Conservation (phyloP, 1,139 yeast species). For the Yamadazyma kanchanaburiensis region DNA sequence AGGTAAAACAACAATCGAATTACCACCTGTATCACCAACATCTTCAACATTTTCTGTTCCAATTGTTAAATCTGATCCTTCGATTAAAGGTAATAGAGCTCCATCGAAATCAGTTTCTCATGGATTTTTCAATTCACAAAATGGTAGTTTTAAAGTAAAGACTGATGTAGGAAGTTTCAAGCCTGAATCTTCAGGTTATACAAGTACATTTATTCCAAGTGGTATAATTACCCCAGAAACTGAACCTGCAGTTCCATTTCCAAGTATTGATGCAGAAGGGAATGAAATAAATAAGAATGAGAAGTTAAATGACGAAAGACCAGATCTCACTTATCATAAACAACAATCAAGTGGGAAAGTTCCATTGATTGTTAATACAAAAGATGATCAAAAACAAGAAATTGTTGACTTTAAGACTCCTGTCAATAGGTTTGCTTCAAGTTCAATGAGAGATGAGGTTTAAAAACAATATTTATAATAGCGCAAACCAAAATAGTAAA, state of each 20-base stretch:
- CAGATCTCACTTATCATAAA: too few relatives aligned
- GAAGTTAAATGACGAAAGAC: too few relatives aligned
- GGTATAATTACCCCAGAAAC: constrained; percentile 14
- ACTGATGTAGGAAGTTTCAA: constrained; percentile 4
- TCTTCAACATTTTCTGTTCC: constrained; percentile 8
- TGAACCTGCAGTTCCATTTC: constrained; percentile 11
- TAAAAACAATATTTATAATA: too few relatives aligned
- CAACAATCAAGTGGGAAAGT: constrained; percentile 3
- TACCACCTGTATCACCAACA: constrained; percentile 6
- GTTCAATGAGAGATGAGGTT: too few relatives aligned
- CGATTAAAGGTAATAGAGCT: constrained; percentile 4
- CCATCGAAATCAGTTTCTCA: constrained; percentile 13
- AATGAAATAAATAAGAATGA: too few relatives aligned
- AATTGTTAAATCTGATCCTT: constrained; percentile 1
- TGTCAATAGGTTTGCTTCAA: too few relatives aligned
- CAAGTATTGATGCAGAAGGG: constrained; percentile 6
- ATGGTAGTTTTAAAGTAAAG: constrained; percentile 9
- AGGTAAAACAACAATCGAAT: constrained; percentile 2
- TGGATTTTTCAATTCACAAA: constrained; percentile 9
- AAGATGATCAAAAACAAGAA: constrained; percentile 6
- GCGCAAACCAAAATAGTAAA: too few relatives aligned
- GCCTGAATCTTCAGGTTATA: too few relatives aligned
- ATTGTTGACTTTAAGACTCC: constrained; percentile 15
- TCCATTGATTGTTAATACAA: constrained; percentile 14
- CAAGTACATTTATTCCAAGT: background rate